Conservation (phyloP, 148 eudicot species). For the Fagopyrum homotropicum region DNA sequence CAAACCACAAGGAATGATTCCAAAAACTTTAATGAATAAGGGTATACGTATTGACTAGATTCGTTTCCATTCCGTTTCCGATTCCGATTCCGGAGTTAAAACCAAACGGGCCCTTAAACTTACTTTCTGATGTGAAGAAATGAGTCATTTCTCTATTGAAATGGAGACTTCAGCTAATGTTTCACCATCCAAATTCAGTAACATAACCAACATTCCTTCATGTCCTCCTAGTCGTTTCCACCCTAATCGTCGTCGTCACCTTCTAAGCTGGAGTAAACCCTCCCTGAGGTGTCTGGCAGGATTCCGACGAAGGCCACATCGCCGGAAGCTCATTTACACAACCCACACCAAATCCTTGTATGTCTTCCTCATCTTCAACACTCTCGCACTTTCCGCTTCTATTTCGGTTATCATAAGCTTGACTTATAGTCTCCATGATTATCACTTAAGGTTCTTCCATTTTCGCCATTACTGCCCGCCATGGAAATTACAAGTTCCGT, state of each 20-base stretch:
- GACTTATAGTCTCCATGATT: not conserved
- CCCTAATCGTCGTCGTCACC: constrained; percentile 26
- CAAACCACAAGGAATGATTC: too few species aligned
- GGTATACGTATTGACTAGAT: too few species aligned
- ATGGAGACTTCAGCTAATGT: constrained; percentile 31
- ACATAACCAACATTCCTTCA: constrained; percentile 57
- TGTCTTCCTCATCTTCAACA: not conserved
- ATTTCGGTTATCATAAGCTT: constrained; percentile 9
- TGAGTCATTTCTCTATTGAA: constrained; percentile 25
- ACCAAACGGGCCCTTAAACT: too few species aligned
- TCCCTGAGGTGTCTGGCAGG: constrained; percentile 33
- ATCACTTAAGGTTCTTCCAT: constrained; percentile 8
- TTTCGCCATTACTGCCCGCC: constrained; percentile 10
- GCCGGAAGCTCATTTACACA: not conserved
- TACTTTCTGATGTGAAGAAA: constrained; percentile 15
- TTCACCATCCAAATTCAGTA: constrained; percentile 51
- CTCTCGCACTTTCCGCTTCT: constrained; percentile 12
- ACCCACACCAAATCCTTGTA: not conserved
- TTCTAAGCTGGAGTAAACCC: constrained; percentile 27
- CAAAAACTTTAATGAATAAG: too few species aligned
- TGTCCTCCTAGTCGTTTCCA: constrained; percentile 30
- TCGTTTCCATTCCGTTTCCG: too few species aligned
- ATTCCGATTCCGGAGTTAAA: too few species aligned
- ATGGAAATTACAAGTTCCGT: not conserved
- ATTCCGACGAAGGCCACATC: not conserved